Evolutionary conservation across 257 asterid species (phyloP).

Genomic region (Catharanthus roseus): DNA sequence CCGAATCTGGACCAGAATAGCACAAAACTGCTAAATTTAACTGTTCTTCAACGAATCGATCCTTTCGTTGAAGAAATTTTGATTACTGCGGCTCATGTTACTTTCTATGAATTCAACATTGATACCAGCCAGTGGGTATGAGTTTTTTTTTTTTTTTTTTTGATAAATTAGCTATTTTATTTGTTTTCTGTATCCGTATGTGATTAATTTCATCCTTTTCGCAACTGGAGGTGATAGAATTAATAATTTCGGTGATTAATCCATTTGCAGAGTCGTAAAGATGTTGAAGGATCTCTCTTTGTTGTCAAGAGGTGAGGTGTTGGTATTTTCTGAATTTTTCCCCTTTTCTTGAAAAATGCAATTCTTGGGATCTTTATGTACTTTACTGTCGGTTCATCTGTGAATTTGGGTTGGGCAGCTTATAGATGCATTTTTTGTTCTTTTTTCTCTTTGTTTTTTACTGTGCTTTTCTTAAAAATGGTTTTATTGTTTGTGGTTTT

Average conservation of each 20-base stretch:
- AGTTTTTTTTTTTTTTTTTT: background rate
- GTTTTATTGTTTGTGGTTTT: slow-evolving; percentile 20
- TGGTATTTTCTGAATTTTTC: background rate
- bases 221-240: background rate
- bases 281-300: slow-evolving; percentile 89
- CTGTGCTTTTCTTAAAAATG: background rate
- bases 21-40: slow-evolving; percentile 66
- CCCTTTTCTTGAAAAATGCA: background rate
- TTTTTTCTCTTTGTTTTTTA: background rate
- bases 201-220: background rate
- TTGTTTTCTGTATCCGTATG: background rate
- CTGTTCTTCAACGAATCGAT: slow-evolving; percentile 84
- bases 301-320: slow-evolving; percentile 72
- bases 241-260: slow-evolving; percentile 3
- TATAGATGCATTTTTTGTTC: background rate
- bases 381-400: background rate
- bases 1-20: slow-evolving; percentile 72
- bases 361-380: slow-evolving; percentile 22
- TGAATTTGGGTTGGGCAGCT: background rate
- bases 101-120: slow-evolving; percentile 59
- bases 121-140: slow-evolving; percentile 76
- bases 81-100: slow-evolving; percentile 74
- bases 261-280: slow-evolving; percentile 71
- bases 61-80: slow-evolving; percentile 74
- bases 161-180: background rate